Evolutionary conservation across 768 basidiomycete genomes (phyloP).

Genomic region (Suillus sp.): DNA sequence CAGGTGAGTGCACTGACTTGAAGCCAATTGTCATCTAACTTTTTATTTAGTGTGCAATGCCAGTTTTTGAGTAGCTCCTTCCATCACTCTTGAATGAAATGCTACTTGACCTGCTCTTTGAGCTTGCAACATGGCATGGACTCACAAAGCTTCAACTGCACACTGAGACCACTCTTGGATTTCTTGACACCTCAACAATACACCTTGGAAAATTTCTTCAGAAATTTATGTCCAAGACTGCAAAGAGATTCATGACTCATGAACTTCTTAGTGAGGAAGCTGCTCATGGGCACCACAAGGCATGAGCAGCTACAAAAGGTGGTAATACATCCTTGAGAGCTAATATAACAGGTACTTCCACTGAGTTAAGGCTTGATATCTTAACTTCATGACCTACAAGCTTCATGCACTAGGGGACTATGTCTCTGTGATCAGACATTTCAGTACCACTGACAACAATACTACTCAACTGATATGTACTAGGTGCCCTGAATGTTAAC

Average conservation of each 20-base stretch:
- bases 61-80: conserved; percentile 33
- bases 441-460: conserved; percentile 41
- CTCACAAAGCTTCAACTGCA: conserved; percentile 26
- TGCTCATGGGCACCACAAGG: conserved; percentile 19
- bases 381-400: conserved; percentile 33
- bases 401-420: conserved; percentile 39
- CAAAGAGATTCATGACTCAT: conserved; percentile 24
- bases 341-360: neutral
- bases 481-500: neutral
- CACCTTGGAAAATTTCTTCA: conserved; percentile 25
- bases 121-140: conserved; percentile 27
- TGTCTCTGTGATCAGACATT: conserved; percentile 21
- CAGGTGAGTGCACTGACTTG: neutral
- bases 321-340: neutral
- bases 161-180: conserved; percentile 21
- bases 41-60: conserved; percentile 28
- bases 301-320: neutral
- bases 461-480: conserved; percentile 38
- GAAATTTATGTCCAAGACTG: conserved; percentile 26
- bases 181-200: conserved; percentile 17
- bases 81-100: conserved; percentile 21
- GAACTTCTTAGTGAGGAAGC: conserved; percentile 37
- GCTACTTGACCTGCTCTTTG: conserved; percentile 28
- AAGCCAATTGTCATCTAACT: neutral
- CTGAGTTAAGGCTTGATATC: neutral